These are phyloP conservation scores for Cryptococcus sp. DNA, from an alignment of 1,284 basidiomycete genomes.

Conservation along the genomic window DNA sequence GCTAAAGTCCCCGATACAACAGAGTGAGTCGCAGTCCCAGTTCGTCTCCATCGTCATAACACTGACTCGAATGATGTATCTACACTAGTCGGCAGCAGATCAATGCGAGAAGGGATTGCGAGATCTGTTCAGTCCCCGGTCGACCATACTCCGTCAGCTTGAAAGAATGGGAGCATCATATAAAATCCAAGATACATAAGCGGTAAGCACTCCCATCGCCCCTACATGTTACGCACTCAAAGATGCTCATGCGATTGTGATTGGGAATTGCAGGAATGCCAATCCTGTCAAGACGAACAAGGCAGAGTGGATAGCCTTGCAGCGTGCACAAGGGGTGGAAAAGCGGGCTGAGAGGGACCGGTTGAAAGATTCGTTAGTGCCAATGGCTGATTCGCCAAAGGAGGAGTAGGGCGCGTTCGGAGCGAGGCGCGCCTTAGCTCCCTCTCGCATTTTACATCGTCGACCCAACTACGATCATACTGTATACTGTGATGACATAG, in stretches of 20 bases:
- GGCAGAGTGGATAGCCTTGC: constrained; percentile 28
- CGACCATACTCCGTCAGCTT: constrained; percentile 75
- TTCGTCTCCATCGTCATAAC: no score
- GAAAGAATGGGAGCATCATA: constrained; percentile 67
- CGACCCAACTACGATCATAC: no score
- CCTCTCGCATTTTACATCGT: no score
- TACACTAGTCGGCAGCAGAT: constrained; percentile 61
- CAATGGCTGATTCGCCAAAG: no score
- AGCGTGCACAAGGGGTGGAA: constrained; percentile 20
- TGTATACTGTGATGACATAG: no score
- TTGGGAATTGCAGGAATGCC: constrained; percentile 4
- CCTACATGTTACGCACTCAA: no score
- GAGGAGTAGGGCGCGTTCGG: no score
- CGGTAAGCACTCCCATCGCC: constrained; percentile 22
- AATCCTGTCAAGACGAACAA: constrained; percentile 14
- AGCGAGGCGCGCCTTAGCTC: no score
- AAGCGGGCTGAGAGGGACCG: constrained; percentile 25
- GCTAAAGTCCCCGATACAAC: constrained; percentile 29
- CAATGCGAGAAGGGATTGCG: constrained; percentile 66
- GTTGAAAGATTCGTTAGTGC: no score
- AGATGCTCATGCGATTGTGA: no score
- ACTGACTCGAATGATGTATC: background rate
- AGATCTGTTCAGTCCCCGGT: constrained; percentile 67
- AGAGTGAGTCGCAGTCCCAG: constrained; percentile 51
- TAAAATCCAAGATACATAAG: constrained; percentile 64